A percentile compares a stretch with the other conserved stretches of the same genome.
Conservation (phyloP, 164 flowering plant species). For the Nymphaea colorata region DNA sequence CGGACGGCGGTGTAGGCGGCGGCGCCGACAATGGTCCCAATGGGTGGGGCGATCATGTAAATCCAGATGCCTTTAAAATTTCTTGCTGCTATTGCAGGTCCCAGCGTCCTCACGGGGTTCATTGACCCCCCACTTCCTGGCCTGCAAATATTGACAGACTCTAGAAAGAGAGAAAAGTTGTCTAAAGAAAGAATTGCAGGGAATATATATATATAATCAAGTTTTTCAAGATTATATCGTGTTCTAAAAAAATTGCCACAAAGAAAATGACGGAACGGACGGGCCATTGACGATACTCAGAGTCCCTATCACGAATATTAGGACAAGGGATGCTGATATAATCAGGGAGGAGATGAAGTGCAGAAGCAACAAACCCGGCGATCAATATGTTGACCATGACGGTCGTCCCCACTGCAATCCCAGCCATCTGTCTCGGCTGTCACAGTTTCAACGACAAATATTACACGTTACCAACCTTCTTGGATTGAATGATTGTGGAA, state of each 20-base stretch:
- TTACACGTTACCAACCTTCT: neutral
- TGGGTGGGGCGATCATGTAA: slow-evolving; percentile 66
- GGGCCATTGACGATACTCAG: no score
- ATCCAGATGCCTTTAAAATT: slow-evolving; percentile 60
- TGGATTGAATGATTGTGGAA: neutral
- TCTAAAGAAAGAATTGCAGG: neutral
- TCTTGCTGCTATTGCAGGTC: slow-evolving; percentile 84
- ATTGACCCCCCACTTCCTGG: slow-evolving; percentile 77
- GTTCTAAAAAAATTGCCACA: neutral
- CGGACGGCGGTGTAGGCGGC: slow-evolving; percentile 52
- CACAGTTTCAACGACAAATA: neutral
- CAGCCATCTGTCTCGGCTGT: slow-evolving; percentile 89
- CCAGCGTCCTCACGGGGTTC: slow-evolving; percentile 81
- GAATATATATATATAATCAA: neutral
- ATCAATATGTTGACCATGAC: slow-evolving; percentile 83
- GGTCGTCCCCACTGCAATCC: slow-evolving; percentile 87
- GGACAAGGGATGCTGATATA: neutral
- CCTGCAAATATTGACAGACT: slow-evolving; percentile 19
- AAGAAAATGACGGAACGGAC: no score
- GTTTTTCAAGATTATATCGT: neutral
- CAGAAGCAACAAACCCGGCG: slow-evolving; percentile 53
- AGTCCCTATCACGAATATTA: neutral
- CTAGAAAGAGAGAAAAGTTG: neutral
- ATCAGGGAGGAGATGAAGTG: neutral
- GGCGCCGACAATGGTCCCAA: slow-evolving; percentile 63